These are phyloP conservation scores for Fusarium austroafricanum DNA, from an alignment of 2,329 filamentous ascomycete species.

Conservation along the genomic window DNA sequence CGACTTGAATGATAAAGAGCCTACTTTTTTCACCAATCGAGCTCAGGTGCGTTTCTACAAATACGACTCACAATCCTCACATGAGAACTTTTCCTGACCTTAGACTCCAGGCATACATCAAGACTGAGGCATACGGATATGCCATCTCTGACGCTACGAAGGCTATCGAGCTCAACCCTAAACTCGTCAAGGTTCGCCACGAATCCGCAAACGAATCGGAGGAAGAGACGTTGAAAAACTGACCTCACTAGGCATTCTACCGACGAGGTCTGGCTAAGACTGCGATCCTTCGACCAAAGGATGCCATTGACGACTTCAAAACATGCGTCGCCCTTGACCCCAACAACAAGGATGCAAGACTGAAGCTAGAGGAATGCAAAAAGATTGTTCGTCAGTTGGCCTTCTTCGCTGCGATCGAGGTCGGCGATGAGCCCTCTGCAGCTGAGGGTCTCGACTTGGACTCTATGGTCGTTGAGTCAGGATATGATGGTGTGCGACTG, in stretches of 20 bases:
- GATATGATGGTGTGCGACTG: conserved; percentile 86
- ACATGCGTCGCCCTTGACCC: conserved; percentile 89
- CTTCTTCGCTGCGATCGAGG: conserved; percentile 94
- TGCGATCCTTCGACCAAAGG: conserved; percentile 87
- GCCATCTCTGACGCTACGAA: conserved; percentile 91
- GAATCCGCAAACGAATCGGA: neutral
- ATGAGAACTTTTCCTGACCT: conserved; percentile 46
- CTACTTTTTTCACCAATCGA: conserved; percentile 92
- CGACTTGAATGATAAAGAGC: conserved; percentile 81
- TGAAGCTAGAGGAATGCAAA: conserved; percentile 92
- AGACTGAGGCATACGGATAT: conserved; percentile 94
- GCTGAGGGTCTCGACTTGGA: conserved; percentile 91
- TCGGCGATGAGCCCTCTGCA: conserved; percentile 91
- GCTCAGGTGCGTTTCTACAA: conserved; percentile 76
- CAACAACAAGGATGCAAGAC: conserved; percentile 86
- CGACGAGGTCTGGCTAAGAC: conserved; percentile 91
- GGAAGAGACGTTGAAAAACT: conserved; percentile 12
- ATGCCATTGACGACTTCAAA: conserved; percentile 92
- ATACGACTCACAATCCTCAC: conserved; percentile 15
- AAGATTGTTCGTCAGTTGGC: conserved; percentile 92
- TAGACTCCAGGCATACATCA: conserved; percentile 81
- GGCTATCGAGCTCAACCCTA: conserved; percentile 88
- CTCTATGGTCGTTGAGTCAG: conserved; percentile 81
- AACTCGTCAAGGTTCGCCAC: conserved; percentile 82
- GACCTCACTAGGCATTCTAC: conserved; percentile 80